Evolutionary conservation across 331 rosid species (phyloP), one percentile per base, ranked within the genome.

Genomic region (Malus hybrid): DNA sequence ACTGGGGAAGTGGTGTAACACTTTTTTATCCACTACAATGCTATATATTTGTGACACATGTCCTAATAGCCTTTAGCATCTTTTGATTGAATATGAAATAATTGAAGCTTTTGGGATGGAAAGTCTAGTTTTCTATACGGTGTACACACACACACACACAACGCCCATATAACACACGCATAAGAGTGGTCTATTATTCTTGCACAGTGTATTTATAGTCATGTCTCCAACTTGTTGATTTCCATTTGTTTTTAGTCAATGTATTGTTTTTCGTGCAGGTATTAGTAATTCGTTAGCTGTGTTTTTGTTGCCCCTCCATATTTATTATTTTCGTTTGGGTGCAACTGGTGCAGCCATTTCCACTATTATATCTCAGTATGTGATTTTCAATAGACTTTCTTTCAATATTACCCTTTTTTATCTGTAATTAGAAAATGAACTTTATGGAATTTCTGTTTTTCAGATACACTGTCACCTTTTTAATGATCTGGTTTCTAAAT

Each of bases 351-450:
- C 99, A 22, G 97, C 96, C 83, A 79, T 92, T 69, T 90, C 99
- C 71, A 87, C 96, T 7, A 97, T 92, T 80, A 67, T 92, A 75
- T 94, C 99, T 71, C 99, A 94, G 99, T 94, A 90, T 73, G 97
- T 81, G 55, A 64, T 78, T 71, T 80, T 63, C 65, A 22, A 33
- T 65, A 31, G 18, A 77, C 39, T 79, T 18, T 68, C 52, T 79
- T 74, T 61, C 44, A n/a, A 24, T 63, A 71, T 73, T 70, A 24
- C 5, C 10, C 14, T 63, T 67, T 65, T 62, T 36, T 78, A 68
- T 79, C 29, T 39, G 75, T 62, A 65, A 70, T 70, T 73, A 33
- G 67, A 48, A 70, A 39, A 55, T 76, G 70, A 68, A 42, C 54
- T 28, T 48, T 73, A 60, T 79, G 31, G 16, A 78, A 61, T 31